Conservation (phyloP, 352 stramenopile species). For the Phytopythium helicoides region DNA sequence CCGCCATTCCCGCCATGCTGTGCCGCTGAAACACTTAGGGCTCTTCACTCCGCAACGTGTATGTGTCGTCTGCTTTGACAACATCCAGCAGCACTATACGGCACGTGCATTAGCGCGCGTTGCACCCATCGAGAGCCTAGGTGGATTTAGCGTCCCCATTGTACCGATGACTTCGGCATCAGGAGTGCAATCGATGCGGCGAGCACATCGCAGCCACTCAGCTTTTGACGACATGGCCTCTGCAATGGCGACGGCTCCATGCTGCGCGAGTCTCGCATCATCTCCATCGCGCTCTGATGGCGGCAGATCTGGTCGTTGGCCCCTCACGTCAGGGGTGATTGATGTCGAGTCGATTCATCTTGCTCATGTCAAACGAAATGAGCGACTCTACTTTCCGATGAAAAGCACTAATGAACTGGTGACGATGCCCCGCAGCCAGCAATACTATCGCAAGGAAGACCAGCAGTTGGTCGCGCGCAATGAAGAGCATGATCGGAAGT, state of each 20-base stretch:
- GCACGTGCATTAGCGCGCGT: constrained; percentile 25
- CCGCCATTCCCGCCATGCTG: constrained; percentile 54
- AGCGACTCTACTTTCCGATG: not conserved
- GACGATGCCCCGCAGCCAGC: not conserved
- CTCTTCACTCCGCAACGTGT: constrained; percentile 62
- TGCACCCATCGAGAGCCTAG: constrained; percentile 11
- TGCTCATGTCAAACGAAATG: not conserved
- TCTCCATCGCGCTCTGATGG: not conserved
- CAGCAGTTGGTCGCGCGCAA: not conserved
- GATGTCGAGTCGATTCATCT: constrained; percentile 5
- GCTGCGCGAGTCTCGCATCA: not conserved
- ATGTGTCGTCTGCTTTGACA: constrained; percentile 58
- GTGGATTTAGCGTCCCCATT: constrained; percentile 10
- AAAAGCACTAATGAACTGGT: not conserved
- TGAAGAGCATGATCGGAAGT: not conserved
- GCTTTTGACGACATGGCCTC: not conserved
- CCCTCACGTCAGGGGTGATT: not conserved
- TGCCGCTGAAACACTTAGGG: constrained; percentile 60
- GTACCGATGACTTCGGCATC: constrained; percentile 13
- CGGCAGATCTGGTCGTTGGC: not conserved
- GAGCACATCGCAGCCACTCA: constrained; percentile 1
- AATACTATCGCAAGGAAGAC: not conserved
- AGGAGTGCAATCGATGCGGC: no score
- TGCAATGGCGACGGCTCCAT: not conserved
- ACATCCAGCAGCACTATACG: constrained; percentile 51